These are phyloP conservation scores for Fusarium duplospermum DNA, from an alignment of 2,329 filamentous ascomycete species.

Conservation along the genomic window DNA sequence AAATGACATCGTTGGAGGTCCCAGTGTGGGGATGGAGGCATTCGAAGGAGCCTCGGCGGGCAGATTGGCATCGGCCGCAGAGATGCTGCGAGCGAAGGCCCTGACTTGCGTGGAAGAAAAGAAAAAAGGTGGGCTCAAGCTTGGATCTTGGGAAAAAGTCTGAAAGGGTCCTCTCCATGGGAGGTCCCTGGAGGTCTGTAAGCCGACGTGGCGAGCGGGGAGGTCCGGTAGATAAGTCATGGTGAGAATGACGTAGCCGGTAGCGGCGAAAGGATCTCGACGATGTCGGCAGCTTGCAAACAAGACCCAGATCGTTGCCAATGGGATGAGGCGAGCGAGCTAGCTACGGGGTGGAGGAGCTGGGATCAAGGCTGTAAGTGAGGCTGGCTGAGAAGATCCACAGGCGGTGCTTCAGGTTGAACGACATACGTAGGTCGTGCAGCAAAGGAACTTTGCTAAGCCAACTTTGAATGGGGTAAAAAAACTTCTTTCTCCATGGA, in stretches of 20 bases:
- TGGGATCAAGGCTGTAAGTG: constrained; percentile 44
- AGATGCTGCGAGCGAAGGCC: constrained; percentile 14
- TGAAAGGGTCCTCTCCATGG: constrained; percentile 38
- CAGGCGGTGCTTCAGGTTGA: constrained; percentile 12
- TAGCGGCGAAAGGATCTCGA: constrained; percentile 27
- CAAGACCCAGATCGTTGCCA: constrained; percentile 34
- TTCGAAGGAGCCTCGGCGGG: constrained; percentile 25
- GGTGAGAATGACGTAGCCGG: constrained; percentile 36
- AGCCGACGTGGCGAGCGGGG: constrained; percentile 38
- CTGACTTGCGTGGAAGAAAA: constrained; percentile 26
- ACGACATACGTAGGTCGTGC: constrained; percentile 29
- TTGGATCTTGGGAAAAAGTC: constrained; percentile 28
- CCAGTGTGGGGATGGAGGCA: constrained; percentile 32
- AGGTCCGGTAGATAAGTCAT: constrained; percentile 26
- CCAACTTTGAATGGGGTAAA: background rate
- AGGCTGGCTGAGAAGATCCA: constrained; percentile 39
- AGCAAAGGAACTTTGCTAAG: background rate
- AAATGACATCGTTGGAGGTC: constrained; percentile 38
- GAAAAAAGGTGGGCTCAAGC: constrained; percentile 23
- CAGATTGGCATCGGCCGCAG: constrained; percentile 11
- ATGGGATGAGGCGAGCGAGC: constrained; percentile 30
- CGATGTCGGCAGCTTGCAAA: constrained; percentile 30
- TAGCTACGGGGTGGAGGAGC: constrained; percentile 15
- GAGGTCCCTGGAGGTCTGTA: constrained; percentile 37
- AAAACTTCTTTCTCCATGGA: constrained; percentile 6